Evolutionary conservation across 139 green algal species (phyloP), one percentile per base, ranked within the genome.

Genomic region (Gonium pectorale): DNA sequence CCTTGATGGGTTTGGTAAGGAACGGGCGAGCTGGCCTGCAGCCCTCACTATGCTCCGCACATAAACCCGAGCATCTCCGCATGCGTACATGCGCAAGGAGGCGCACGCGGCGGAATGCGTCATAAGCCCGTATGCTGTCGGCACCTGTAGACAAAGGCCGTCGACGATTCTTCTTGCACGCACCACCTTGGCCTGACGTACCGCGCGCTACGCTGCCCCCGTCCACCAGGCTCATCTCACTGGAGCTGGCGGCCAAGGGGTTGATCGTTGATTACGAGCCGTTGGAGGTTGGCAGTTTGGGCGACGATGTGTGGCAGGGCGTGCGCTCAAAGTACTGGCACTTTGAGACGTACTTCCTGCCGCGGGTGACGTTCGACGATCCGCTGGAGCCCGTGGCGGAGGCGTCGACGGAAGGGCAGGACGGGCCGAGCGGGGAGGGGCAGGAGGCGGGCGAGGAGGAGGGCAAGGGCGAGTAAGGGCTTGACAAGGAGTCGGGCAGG

Each of bases 291-390:
- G 82, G 96, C 38, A 88, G 84, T 6, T 81, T 92, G 29, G 90
- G 91, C 0, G 83, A 89, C 21, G 81, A 91, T 7, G 92, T 94
- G 63, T 98, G 96, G 96, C 88, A 96, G 73, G 94, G 94, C 19
- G 94, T 98, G 1, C 88, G 84, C 44, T 91, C 92, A 80, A 91
- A 94, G 67, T 98, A 98, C 88, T 98, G 93, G 93, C 84, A 90
- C 67, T 90, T 94, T 15, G 90, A 94, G 11, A 79, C 88, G 1
- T 97, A 98, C 81, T 92, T 95, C 77, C 78, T 98, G 66, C 95
- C 95, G 17, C 46, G 89, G 27, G 75, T 82, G 4, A 60, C 40
- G 40, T 59, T 72, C 41, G 38, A n/a, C 2, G 73, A 54, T 0
- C 37, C 73, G 21, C 35, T 81, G 51, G 54, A 56, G 17, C n/a